A percentile compares a stretch with the other conserved stretches of the same genome.
phyloP scores from a whole-genome alignment of 257 asterid species.

The Leonotis leonurus region DNA sequence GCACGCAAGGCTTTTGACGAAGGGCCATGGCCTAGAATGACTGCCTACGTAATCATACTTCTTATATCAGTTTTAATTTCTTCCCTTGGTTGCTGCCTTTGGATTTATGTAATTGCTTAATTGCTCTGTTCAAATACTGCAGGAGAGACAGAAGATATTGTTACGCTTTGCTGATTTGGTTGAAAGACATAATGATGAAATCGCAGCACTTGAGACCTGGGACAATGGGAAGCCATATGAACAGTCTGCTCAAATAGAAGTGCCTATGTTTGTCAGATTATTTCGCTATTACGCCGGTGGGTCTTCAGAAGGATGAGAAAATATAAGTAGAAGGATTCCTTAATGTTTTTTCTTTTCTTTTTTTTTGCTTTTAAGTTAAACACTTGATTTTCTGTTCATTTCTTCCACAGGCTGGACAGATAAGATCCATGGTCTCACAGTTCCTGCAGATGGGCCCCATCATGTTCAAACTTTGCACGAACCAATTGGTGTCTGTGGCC shows the following conservation, averaged over 20 bases:
- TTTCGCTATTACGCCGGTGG: constrained; percentile 85
- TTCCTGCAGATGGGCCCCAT: constrained; percentile 81
- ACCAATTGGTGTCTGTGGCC: constrained; percentile 97
- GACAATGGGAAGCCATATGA: constrained; percentile 80
- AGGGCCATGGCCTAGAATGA: constrained; percentile 93
- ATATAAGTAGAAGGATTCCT: background rate
- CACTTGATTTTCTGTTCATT: background rate
- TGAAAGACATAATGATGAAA: constrained; percentile 82
- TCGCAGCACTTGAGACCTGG: constrained; percentile 91
- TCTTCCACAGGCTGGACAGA: constrained; percentile 84
- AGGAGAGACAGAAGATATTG: constrained; percentile 80
- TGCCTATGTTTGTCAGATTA: constrained; percentile 72
- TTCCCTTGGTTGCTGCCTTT: background rate
- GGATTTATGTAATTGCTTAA: background rate
- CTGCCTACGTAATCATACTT: constrained; percentile 64
- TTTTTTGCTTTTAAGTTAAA: background rate
- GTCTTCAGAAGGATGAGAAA: constrained; percentile 12
- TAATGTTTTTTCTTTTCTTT: background rate
- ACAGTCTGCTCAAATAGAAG: constrained; percentile 62
- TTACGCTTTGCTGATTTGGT: constrained; percentile 80
- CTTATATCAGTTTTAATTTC: background rate
- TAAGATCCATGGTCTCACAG: constrained; percentile 86
- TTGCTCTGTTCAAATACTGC: constrained; percentile 16
- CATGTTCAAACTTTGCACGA: constrained; percentile 96
- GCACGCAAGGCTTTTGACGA: constrained; percentile 96